A percentile compares a stretch with the other conserved stretches of the same genome.
phyloP scores from a whole-genome alignment of 345 rosid species.

The Erysimum cheiranthoides region DNA sequence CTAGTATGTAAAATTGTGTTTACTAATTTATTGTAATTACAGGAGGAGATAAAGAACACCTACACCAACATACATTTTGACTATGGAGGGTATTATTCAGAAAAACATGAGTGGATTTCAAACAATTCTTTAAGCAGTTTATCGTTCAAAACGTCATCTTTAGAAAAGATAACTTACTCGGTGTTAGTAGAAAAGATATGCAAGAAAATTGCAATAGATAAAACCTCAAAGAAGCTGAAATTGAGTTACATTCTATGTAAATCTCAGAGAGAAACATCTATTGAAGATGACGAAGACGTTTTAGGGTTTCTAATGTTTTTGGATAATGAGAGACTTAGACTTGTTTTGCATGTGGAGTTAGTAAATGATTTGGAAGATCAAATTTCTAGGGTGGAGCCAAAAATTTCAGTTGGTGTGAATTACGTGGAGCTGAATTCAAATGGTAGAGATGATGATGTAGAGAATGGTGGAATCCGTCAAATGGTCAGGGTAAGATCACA shows the following conservation, averaged over 20 bases:
- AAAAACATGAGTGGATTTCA: too few relatives aligned
- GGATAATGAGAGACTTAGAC: not conserved
- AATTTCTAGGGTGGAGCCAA: not conserved
- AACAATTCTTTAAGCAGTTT: too few relatives aligned
- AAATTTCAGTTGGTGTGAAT: not conserved
- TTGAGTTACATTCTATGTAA: not conserved
- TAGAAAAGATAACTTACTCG: too few relatives aligned
- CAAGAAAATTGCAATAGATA: not conserved
- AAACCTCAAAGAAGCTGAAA: not conserved
- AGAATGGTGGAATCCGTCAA: constrained; percentile 24
- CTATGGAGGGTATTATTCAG: too few relatives aligned
- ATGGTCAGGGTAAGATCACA: constrained; percentile 53
- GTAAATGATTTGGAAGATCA: too few relatives aligned
- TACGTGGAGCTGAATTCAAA: too few relatives aligned
- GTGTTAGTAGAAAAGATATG: not conserved
- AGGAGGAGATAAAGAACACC: too few relatives aligned
- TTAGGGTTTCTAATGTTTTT: too few relatives aligned
- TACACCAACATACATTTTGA: too few relatives aligned
- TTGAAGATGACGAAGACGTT: not conserved
- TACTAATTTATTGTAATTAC: too few relatives aligned
- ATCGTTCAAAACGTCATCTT: not conserved
- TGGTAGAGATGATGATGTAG: too few relatives aligned
- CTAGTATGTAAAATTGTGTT: too few relatives aligned
- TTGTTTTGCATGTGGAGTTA: not conserved
- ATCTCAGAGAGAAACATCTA: not conserved